A percentile compares a stretch with the other conserved stretches of the same genome.
These are phyloP conservation scores for Cordia subcordata DNA, from an alignment of 257 asterid genomes.

Conservation along the genomic window DNA sequence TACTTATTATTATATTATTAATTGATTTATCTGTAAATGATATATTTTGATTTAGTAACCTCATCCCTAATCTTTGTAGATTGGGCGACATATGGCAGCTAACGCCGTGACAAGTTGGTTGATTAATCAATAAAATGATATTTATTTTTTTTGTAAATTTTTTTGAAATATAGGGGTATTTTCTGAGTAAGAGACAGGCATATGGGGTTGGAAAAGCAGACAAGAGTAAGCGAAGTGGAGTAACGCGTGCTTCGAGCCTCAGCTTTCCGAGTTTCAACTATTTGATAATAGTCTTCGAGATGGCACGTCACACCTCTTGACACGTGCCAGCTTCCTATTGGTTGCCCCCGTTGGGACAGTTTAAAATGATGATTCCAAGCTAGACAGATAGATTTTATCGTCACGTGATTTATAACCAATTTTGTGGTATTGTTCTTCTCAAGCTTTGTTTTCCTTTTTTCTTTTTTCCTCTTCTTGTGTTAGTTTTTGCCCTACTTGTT, in stretches of 20 bases:
- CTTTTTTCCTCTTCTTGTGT: neutral
- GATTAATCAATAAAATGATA: no score
- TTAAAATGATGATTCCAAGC: slow-evolving; percentile 12
- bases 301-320: neutral
- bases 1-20: no score
- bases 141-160: neutral
- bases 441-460: neutral
- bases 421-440: neutral
- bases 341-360: slow-evolving; percentile 2
- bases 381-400: slow-evolving; percentile 14
- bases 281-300: neutral
- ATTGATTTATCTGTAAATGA: no score
- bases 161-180: neutral
- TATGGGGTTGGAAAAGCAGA: neutral
- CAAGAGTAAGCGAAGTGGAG: neutral
- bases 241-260: slow-evolving; percentile 9
- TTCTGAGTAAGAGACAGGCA: neutral
- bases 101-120: no score
- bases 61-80: no score
- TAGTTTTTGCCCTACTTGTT: no score
- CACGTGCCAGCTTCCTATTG: slow-evolving; percentile 11
- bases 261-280: neutral
- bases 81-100: no score
- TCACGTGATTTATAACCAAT: slow-evolving; percentile 24
- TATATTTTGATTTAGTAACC: no score